phyloP scores from a whole-genome alignment of 495 filamentous ascomycete genomes.

The Penicillium parvum region DNA sequence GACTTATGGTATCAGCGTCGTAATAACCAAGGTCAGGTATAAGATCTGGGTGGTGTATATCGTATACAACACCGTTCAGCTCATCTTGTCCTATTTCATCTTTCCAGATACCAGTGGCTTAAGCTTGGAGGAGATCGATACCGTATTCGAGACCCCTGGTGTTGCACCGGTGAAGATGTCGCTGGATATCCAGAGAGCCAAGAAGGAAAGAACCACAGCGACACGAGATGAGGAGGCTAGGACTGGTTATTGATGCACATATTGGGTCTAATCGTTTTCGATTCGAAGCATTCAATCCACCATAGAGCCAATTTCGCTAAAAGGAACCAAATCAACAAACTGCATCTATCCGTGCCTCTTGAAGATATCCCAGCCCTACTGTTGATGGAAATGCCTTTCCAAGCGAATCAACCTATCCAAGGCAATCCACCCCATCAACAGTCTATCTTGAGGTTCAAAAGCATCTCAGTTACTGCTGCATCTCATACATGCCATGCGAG shows the following conservation, averaged over 20 bases:
- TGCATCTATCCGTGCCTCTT: slow-evolving; percentile 8
- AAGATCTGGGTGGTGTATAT: slow-evolving; percentile 46
- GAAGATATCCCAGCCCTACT: background rate
- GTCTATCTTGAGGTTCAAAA: too few species aligned
- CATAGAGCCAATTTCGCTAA: background rate
- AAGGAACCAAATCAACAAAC: background rate
- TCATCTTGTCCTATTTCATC: slow-evolving; percentile 36
- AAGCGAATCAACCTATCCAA: too few species aligned
- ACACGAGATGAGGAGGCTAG: slow-evolving; percentile 17
- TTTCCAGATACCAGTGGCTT: slow-evolving; percentile 39
- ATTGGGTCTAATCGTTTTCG: background rate
- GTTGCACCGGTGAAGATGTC: slow-evolving; percentile 44
- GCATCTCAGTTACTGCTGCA: too few species aligned
- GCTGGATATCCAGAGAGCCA: slow-evolving; percentile 40
- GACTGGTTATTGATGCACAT: background rate
- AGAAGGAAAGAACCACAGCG: slow-evolving; percentile 27
- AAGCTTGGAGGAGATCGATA: slow-evolving; percentile 41
- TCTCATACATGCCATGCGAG: slow-evolving; percentile 13
- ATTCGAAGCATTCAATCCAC: too few species aligned
- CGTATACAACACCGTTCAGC: slow-evolving; percentile 38
- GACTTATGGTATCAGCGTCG: slow-evolving; percentile 39
- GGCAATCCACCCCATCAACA: too few species aligned
- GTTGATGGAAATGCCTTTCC: slow-evolving; percentile 1
- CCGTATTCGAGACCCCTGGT: slow-evolving; percentile 42
- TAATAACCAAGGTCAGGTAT: slow-evolving; percentile 38